Base-by-base conservation (phyloP, 139 green algal genomes). In the Penium margaritaceum region DNA sequence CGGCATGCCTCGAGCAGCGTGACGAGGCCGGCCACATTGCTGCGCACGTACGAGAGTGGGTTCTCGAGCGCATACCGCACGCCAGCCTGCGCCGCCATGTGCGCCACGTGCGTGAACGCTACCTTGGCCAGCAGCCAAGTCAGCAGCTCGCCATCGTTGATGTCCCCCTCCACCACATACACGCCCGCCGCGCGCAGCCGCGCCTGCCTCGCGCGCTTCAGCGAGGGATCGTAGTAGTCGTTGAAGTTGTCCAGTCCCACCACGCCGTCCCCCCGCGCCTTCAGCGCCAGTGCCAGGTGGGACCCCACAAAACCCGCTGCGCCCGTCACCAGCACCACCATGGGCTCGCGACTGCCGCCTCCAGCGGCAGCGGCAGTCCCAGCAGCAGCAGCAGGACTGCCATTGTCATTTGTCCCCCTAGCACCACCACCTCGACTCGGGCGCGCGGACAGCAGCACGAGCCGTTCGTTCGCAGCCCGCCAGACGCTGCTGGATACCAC, bases 201-300 rank as follows among this genome's bases (percentile, higher is more conserved):
- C 12, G 55, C 12, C 36, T 82, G 66, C 2, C 89, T 72, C 9
- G 83, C 83, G n/a, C 79, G 77, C 76, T 95, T 95, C 6, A 95
- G 76, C 0, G 79, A 72, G 0, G 85, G 70, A 0, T 81, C 81
- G 71, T 95, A 95, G 74, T 92, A 92, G 74, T 89, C 82, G 60
- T 94, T 94, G 77, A 95, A 95, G 77, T 93, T 94, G 79, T 95
- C 89, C 27, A 94, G 44, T 29, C 89, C 89, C 3, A 95, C 38
- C 1, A 94, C 89, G 2, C 81, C 77, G 12, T 88, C 78, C 5
- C 85, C 85, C 0, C 72, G 75, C 12, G 34, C 21, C 6, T 76
- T 61, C 7, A 95, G 74, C 38, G 81, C 70, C 27, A 80, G 43
- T 1, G 85, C 64, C 0, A 74, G 70, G 63, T 90, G 83, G 46